Evolutionary conservation across 768 basidiomycete species (phyloP).

Genomic region (Grammothele lineata): DNA sequence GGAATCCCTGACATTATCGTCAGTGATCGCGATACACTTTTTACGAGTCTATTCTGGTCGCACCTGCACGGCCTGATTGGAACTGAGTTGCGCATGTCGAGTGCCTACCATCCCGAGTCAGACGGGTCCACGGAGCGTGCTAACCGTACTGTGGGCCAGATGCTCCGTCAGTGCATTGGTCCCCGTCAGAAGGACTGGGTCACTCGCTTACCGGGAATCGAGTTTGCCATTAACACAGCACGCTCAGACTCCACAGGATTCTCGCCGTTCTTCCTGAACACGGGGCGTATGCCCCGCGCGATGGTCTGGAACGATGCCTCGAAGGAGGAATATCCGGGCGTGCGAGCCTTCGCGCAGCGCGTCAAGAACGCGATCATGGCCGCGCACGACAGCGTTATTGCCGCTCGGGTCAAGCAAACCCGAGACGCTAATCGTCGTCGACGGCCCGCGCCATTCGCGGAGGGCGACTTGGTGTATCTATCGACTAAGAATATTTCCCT

Average conservation of each 20-base stretch:
- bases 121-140: conserved; percentile 8
- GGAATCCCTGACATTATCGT: conserved; percentile 12
- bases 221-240: conserved; percentile 36
- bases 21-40: conserved; percentile 27
- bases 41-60: conserved; percentile 34
- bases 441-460: conserved; percentile 10
- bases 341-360: conserved; percentile 3
- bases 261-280: background rate
- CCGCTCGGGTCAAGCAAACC: conserved; percentile 25
- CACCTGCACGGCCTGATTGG: conserved; percentile 15
- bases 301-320: conserved; percentile 23
- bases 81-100: conserved; percentile 21
- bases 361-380: too few species aligned
- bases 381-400: conserved; percentile 14
- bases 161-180: conserved; percentile 2
- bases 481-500: too few species aligned
- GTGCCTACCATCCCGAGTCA: conserved; percentile 1
- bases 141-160: conserved; percentile 14
- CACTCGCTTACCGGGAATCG: conserved; percentile 24
- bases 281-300: conserved; percentile 17
- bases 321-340: conserved; percentile 16
- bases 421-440: conserved; percentile 24
- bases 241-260: conserved; percentile 29
- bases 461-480: conserved; percentile 18
- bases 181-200: conserved; percentile 1